Percentiles rank a stretch among this genome's conserved stretches.
Evolutionary conservation across 169 alveolate genomes (phyloP).

Genomic region (Plasmodium inui): DNA sequence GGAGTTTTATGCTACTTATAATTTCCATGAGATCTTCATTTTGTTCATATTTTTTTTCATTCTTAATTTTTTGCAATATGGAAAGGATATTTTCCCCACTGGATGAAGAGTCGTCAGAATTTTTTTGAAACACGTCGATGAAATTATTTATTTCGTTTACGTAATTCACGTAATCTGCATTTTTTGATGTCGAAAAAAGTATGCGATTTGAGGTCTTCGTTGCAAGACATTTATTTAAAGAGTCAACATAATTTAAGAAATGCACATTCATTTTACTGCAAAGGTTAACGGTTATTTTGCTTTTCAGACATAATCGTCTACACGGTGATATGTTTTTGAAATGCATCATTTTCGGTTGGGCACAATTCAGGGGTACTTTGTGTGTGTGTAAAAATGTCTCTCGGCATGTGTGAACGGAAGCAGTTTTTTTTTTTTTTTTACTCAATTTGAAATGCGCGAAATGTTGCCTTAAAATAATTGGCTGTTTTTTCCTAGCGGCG

Average conservation of each 20-base stretch:
- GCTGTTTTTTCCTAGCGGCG: not conserved
- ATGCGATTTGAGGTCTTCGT: not conserved
- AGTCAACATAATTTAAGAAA: slow-evolving; percentile 36
- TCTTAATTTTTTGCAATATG: slow-evolving; percentile 69
- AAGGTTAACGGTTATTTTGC: slow-evolving; percentile 19
- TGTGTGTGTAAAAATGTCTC: slow-evolving; percentile 4
- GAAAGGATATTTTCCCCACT: slow-evolving; percentile 42
- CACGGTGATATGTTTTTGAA: slow-evolving; percentile 36
- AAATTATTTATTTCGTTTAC: slow-evolving; percentile 57
- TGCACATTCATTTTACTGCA: slow-evolving; percentile 30
- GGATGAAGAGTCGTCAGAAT: slow-evolving; percentile 12
- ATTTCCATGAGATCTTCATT: slow-evolving; percentile 77
- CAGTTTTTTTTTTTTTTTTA: slow-evolving; percentile 2
- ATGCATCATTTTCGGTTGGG: slow-evolving; percentile 37
- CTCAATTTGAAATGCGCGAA: not conserved
- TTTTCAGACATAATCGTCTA: slow-evolving; percentile 11
- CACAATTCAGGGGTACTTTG: not conserved
- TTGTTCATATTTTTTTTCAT: slow-evolving; percentile 45
- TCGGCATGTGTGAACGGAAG: not conserved
- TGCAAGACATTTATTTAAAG: slow-evolving; percentile 28
- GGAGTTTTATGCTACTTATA: slow-evolving; percentile 81
- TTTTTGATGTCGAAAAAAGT: slow-evolving; percentile 36
- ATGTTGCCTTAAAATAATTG: not conserved
- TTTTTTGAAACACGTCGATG: slow-evolving; percentile 43
- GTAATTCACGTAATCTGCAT: slow-evolving; percentile 54